Base-by-base conservation (phyloP, 768 basidiomycete genomes). In the Mycena albidolilacea region DNA sequence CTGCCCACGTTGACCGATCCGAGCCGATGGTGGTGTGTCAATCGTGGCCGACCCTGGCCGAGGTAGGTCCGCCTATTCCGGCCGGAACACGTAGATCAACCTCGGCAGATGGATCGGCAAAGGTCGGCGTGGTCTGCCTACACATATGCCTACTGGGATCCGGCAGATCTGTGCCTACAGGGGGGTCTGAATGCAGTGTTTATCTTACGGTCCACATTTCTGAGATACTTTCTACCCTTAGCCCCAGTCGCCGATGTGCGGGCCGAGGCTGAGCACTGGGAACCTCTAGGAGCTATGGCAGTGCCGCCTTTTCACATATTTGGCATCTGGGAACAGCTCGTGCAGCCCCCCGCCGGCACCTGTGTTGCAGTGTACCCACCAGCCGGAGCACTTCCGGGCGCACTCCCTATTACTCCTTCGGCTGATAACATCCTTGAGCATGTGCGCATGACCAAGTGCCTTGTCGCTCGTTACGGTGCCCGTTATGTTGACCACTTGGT, bases 341-440 rank as follows among this genome's bases (percentile, higher is more conserved):
- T 80, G 17, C 70, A 75, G n/a, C 75, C 82, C 4, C 19, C 84
- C 5, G 76, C 70, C 1, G 17, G 6, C 48, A 54, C 72, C 8
- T 39, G 78, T 3, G 67, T 79, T 38, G 73, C 75, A 0, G n/a
- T 83, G 1, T 83, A 78, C 57, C 80, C 83, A 0, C 83, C 83
- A 3, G 74, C 68, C 6, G 80, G 70, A 5, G 73, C 66, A 4
- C 35, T 68, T 2, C 67, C 74, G 1, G 68, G 73, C 7, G n/a
- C 19, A 12, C 69, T 77, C 4, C 85, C 86, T 0, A 72, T 83
- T 23, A 76, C 81, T 43, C 81, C 84, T 1, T 86, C n/a, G n/a
- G n/a, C n/a, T n/a, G n/a, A n/a, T n/a, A n/a, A n/a, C n/a, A n/a
- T n/a, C n/a, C n/a, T n/a, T 4, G 76, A 81, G 3, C 77, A 78